phyloP scores from a whole-genome alignment of 306 rosid genomes.

The Chamaecrista fasciculata region DNA sequence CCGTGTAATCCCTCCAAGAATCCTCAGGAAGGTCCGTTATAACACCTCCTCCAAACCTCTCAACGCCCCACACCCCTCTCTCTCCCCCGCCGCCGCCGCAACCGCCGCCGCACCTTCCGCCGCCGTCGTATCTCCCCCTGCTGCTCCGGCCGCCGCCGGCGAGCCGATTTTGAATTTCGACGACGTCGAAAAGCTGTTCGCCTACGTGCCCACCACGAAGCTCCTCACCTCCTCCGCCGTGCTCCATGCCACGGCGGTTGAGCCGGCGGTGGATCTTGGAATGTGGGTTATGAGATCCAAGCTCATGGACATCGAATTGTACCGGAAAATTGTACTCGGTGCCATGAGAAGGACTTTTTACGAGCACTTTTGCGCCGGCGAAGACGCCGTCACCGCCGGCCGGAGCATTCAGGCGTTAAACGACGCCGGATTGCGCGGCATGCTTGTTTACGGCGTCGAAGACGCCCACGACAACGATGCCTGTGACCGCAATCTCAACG shows the following conservation, averaged over 20 bases:
- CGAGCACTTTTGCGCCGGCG: conserved; percentile 84
- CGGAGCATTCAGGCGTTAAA: conserved; percentile 37
- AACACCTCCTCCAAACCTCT: conserved; percentile 47
- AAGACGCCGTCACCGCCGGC: conserved; percentile 49
- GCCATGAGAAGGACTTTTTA: conserved; percentile 43
- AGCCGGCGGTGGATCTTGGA: conserved; percentile 77
- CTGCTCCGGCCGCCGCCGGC: background rate
- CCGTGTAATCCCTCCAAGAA: conserved; percentile 49
- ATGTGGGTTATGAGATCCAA: conserved; percentile 69
- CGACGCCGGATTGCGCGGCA: conserved; percentile 63
- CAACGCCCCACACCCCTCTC: conserved; percentile 34
- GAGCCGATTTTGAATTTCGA: conserved; percentile 19
- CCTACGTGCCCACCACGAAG: conserved; percentile 36
- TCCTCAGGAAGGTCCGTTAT: conserved; percentile 43
- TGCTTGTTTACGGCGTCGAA: conserved; percentile 79
- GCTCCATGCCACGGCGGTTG: conserved; percentile 69
- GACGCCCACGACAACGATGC: conserved; percentile 58
- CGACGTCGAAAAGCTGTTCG: conserved; percentile 52
- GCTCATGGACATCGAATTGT: conserved; percentile 41
- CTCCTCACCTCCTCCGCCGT: conserved; percentile 63
- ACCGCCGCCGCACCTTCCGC: background rate
- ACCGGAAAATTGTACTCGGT: conserved; percentile 25
- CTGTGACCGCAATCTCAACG: conserved; percentile 56
- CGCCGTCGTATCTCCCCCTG: background rate
- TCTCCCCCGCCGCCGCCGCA: conserved; percentile 37